Percentiles rank a stretch among this genome's conserved stretches.
These are phyloP conservation scores for Coelastrella sp. DNA, from an alignment of 139 green algal species.

Conservation along the genomic window DNA sequence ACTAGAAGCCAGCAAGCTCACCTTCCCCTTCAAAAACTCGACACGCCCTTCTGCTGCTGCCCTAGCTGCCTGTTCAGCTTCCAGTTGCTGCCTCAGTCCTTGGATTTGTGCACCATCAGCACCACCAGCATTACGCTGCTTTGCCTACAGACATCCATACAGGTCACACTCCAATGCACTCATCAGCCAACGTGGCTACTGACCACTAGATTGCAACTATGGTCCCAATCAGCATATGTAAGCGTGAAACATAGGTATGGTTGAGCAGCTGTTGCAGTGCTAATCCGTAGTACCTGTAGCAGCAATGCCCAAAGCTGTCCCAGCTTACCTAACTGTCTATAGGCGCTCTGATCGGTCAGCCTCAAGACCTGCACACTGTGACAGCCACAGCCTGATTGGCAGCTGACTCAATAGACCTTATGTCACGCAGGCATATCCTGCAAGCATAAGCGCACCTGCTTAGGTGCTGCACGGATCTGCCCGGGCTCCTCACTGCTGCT, in stretches of 20 bases:
- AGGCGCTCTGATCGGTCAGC: background rate
- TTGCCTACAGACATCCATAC: background rate
- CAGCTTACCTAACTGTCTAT: background rate
- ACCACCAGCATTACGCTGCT: conserved; percentile 8
- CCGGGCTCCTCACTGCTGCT: conserved; percentile 15
- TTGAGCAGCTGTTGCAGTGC: too few relatives aligned
- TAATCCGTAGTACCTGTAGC: too few relatives aligned
- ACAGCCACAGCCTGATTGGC: background rate
- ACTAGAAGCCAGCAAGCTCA: background rate
- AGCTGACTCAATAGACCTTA: background rate
- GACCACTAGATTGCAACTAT: background rate
- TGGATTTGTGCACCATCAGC: background rate
- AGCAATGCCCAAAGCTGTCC: too few relatives aligned
- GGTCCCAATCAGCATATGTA: too few relatives aligned
- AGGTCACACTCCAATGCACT: background rate
- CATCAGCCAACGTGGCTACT: background rate
- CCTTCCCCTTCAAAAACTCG: background rate
- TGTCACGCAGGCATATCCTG: background rate
- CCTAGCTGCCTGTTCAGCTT: conserved; percentile 25
- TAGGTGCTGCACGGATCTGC: conserved; percentile 19
- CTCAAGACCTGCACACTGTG: background rate
- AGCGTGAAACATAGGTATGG: too few relatives aligned
- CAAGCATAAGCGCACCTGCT: background rate
- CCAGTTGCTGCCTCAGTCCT: conserved; percentile 2
- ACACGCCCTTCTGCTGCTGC: conserved; percentile 12